Base-by-base conservation (phyloP, 2,329 filamentous ascomycete genomes). In the Colletotrichum aenigma region DNA sequence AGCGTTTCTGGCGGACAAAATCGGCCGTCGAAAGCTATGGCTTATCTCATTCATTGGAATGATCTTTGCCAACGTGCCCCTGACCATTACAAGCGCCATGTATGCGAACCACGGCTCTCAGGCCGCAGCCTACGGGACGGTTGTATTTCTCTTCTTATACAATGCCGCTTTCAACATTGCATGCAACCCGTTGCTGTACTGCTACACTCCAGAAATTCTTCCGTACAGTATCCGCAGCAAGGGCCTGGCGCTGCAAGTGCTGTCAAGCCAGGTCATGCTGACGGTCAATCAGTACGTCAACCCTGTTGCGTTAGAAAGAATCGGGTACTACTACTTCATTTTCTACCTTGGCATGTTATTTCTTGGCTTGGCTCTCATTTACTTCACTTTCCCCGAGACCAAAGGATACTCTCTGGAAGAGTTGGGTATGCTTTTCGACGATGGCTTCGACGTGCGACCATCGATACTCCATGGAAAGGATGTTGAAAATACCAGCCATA, bases 261-360 rank as follows among this genome's bases (percentile, higher is more conserved):
- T 64, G 18, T 55, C 68, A 4, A 34, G 36, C 43, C 38, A 48
- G 26, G 36, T 79, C 56, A 60, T 55, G 60, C 32, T 67, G 13
- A 67, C 67, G 38, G 66, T 76, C 28, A 76, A 82, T 60, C 79
- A 80, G 32, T 86, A 85, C 66, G 84, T 85, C 8, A 88, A 88
- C 30, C 86, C 86, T 0, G 84, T 88, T 9, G 86, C 84, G 0
- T 82, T 87, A 65, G 83, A 85, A 0, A 79, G 79, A 0, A 85
- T 87, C 38, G 78, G 76, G 0, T 88, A 86, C 86, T 85, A 83
- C 75, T 87, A 85, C 70, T 88, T 87, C 70, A 84, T 87, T 13
- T 85, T 88, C 12, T 87, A 85, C 78, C 84, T 86, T 26, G 84
- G 79, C 0, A 79, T 81, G 1, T 78, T 84, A 18, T 77, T 74